These are phyloP conservation scores for Podila epicladia DNA, from an alignment of 192 early-diverging fungal species.

Conservation along the genomic window DNA sequence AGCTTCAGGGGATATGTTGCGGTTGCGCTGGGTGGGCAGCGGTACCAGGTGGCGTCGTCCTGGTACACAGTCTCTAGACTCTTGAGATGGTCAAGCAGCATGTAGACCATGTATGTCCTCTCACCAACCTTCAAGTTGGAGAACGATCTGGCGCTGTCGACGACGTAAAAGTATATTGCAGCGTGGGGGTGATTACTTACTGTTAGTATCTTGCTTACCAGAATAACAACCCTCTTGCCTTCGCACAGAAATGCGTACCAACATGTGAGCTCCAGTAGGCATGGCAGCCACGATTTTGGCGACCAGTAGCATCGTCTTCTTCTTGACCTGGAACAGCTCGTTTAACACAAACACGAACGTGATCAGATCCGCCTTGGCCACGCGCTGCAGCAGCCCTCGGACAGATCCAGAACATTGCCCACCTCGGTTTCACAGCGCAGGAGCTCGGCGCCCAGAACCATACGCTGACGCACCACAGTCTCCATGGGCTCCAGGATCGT, in stretches of 20 bases:
- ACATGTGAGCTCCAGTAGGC: conserved; percentile 70
- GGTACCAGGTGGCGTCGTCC: conserved; percentile 82
- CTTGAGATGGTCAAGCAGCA: conserved; percentile 84
- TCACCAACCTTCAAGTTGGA: conserved; percentile 81
- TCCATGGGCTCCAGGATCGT: conserved; percentile 64
- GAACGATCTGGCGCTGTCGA: conserved; percentile 94
- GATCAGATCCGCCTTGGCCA: conserved; percentile 73
- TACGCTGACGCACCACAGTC: conserved; percentile 58
- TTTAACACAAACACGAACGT: conserved; percentile 95
- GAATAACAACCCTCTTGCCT: too few species aligned
- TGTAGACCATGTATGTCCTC: conserved; percentile 90
- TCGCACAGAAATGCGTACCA: conserved; percentile 58
- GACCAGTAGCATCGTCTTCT: conserved; percentile 79
- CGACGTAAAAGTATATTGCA: conserved; percentile 18
- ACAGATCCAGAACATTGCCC: conserved; percentile 67
- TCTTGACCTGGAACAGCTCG: conserved; percentile 87
- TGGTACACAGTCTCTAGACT: conserved; percentile 71
- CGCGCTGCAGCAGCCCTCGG: conserved; percentile 51
- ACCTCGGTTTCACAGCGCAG: conserved; percentile 66
- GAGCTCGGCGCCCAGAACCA: conserved; percentile 56
- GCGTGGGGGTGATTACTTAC: neutral
- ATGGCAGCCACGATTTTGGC: conserved; percentile 71
- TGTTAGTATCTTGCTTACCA: too few species aligned
- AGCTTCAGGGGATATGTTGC: conserved; percentile 81
- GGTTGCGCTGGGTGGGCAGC: conserved; percentile 72